These are phyloP conservation scores for Phoenix dactylifera DNA, from an alignment of 176 grass and related monocot species.

Conservation along the genomic window DNA sequence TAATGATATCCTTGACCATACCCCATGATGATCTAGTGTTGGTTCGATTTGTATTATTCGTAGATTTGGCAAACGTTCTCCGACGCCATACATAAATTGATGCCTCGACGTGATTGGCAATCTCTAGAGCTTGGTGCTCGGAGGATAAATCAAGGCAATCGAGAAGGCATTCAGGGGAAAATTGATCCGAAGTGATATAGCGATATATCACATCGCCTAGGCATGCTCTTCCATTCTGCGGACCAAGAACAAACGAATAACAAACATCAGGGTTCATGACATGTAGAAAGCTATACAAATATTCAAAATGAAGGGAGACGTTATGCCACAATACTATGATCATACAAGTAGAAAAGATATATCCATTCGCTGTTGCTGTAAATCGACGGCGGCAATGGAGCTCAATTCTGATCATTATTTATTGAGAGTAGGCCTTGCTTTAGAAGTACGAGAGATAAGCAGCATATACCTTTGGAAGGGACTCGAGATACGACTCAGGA, in stretches of 20 bases:
- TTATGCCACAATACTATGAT: neutral
- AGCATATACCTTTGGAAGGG: slow-evolving; percentile 51
- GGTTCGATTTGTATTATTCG: slow-evolving; percentile 26
- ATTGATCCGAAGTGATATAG: slow-evolving; percentile 70
- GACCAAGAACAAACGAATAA: slow-evolving; percentile 10
- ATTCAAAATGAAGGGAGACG: neutral
- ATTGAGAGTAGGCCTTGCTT: too few species aligned
- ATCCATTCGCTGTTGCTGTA: too few species aligned
- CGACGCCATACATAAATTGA: slow-evolving; percentile 77
- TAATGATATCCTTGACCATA: slow-evolving; percentile 82
- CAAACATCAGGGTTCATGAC: too few species aligned
- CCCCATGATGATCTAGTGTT: slow-evolving; percentile 66
- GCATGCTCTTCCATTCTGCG: slow-evolving; percentile 65
- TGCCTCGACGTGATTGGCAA: slow-evolving; percentile 78
- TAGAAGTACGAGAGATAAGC: neutral
- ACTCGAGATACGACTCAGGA: slow-evolving; percentile 39
- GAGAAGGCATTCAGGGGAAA: slow-evolving; percentile 74
- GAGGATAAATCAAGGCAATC: slow-evolving; percentile 79
- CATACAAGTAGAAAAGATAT: too few species aligned
- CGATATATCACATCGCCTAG: slow-evolving; percentile 83
- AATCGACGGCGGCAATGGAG: too few species aligned
- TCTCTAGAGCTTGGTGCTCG: slow-evolving; percentile 76
- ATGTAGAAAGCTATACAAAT: neutral
- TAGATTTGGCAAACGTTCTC: slow-evolving; percentile 33
- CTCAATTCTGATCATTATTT: too few species aligned